phyloP scores from a whole-genome alignment of 805 yeast species.

The Myxozyma udenii region DNA sequence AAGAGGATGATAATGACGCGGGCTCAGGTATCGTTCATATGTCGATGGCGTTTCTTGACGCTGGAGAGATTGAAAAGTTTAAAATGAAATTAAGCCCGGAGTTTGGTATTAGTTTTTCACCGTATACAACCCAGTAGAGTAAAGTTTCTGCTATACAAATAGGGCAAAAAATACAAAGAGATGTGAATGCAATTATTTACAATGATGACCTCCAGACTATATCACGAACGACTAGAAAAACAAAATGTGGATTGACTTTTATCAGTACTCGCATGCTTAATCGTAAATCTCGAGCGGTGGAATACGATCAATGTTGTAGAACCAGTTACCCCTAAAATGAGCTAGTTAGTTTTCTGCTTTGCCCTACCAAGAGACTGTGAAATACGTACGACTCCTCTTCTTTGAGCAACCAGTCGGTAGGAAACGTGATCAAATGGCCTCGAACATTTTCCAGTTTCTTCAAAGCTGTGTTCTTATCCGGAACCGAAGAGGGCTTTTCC shows the following conservation, averaged over 20 bases:
- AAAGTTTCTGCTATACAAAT: neutral
- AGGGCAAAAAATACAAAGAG: neutral
- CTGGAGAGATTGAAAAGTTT: neutral
- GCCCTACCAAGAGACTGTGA: neutral
- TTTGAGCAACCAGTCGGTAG: constrained; percentile 81
- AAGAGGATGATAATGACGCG: constrained; percentile 1
- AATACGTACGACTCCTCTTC: constrained; percentile 59
- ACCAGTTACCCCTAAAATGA: constrained; percentile 75
- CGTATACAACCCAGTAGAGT: neutral
- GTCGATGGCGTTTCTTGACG: neutral
- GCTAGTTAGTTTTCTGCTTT: constrained; percentile 1
- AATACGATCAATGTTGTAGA: constrained; percentile 84
- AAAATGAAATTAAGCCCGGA: constrained; percentile 4
- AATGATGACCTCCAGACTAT: too few relatives aligned
- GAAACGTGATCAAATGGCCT: constrained; percentile 89
- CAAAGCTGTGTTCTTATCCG: constrained; percentile 74
- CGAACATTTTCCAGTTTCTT: constrained; percentile 65
- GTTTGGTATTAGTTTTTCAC: constrained; percentile 3
- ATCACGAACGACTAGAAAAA: too few relatives aligned
- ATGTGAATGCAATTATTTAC: neutral
- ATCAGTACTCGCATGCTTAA: constrained; percentile 36
- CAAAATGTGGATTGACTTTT: too few relatives aligned
- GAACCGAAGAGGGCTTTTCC: constrained; percentile 46
- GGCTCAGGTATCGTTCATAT: too few relatives aligned
- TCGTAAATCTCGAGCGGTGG: constrained; percentile 96